Conservation (phyloP, 78 protist genomes). For the Cavenderia fasciculata region DNA sequence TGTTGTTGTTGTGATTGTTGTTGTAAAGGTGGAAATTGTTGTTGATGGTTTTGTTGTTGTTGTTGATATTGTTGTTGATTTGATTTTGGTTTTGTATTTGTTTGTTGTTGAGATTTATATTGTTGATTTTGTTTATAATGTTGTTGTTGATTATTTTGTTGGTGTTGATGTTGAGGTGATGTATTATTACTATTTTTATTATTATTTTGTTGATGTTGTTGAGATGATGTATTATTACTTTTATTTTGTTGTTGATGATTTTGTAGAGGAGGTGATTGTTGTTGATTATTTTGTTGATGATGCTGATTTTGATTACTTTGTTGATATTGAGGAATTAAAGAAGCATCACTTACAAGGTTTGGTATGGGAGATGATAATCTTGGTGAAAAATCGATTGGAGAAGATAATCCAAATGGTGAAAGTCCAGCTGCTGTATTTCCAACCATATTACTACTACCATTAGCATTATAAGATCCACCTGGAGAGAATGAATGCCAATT, state of each 20-base stretch:
- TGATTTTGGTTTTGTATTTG: background rate
- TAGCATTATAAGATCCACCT: no score
- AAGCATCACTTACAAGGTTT: no score
- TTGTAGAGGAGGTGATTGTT: background rate
- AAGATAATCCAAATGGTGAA: no score
- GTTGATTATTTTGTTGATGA: no score
- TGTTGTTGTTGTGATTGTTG: constrained; percentile 23
- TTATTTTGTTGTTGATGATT: background rate
- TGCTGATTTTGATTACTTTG: no score
- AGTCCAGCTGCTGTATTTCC: no score
- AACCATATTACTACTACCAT: no score
- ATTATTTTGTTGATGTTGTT: no score
- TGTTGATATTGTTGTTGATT: background rate
- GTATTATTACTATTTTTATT: no score
- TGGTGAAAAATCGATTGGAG: no score
- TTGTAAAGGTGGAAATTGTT: background rate
- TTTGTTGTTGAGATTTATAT: background rate
- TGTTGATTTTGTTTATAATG: background rate
- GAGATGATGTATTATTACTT: background rate
- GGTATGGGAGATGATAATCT: no score
- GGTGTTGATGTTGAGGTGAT: background rate
- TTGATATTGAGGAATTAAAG: no score
- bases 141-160: background rate
- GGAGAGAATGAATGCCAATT: constrained; percentile 44
- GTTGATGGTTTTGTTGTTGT: background rate